Conservation (phyloP, 768 basidiomycete genomes). For the Rhodotorula kratochvilovae region DNA sequence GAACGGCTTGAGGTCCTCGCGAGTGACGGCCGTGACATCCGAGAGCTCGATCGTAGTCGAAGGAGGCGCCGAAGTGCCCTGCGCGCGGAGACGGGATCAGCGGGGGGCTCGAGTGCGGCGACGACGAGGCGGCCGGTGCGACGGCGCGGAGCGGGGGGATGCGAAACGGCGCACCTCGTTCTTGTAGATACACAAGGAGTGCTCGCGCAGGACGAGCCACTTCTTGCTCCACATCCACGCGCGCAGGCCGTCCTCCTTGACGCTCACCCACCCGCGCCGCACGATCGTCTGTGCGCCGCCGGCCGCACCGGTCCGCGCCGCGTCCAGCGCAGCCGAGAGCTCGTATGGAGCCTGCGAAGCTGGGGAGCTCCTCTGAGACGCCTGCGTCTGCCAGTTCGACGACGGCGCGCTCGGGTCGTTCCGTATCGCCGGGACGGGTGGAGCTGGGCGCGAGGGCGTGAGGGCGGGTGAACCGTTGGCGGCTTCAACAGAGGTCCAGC, state of each 20-base stretch:
- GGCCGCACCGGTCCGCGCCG: too few species aligned
- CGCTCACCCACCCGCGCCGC: constrained; percentile 66
- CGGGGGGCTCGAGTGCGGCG: too few species aligned
- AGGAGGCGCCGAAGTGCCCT: constrained; percentile 36
- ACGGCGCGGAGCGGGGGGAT: not conserved
- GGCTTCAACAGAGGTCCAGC: too few species aligned
- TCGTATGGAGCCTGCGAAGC: too few species aligned
- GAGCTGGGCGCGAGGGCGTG: too few species aligned
- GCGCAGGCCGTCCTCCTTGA: constrained; percentile 91
- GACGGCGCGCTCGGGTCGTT: too few species aligned
- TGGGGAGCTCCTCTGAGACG: too few species aligned
- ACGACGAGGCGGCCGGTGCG: not conserved
- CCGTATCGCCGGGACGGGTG: too few species aligned
- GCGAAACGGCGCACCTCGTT: constrained; percentile 64
- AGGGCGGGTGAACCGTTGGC: too few species aligned
- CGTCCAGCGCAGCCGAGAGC: not conserved
- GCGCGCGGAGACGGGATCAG: constrained; percentile 10
- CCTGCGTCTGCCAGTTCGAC: too few species aligned
- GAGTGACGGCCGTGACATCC: constrained; percentile 81
- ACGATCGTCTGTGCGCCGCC: constrained; percentile 34
- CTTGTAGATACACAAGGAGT: constrained; percentile 76
- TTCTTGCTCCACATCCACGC: constrained; percentile 88
- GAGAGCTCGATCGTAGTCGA: constrained; percentile 64
- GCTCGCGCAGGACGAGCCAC: constrained; percentile 80
- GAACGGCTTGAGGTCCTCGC: constrained; percentile 90